A percentile compares a stretch with the other conserved stretches of the same genome.
These are phyloP conservation scores for Penicillium dipodomyicola DNA, from an alignment of 495 filamentous ascomycete species.

Conservation along the genomic window DNA sequence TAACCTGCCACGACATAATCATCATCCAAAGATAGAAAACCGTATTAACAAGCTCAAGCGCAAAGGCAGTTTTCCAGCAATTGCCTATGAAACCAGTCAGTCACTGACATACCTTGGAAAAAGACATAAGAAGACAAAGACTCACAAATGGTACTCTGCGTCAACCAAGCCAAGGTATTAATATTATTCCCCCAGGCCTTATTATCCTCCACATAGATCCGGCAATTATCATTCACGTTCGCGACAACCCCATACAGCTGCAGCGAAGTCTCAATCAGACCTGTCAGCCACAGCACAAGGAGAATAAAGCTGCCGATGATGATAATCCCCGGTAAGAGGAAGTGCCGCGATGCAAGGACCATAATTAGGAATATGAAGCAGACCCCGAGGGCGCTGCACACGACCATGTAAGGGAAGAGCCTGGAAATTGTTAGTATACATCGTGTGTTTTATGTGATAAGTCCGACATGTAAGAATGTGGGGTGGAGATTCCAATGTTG, in stretches of 20 bases:
- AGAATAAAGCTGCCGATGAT: slow-evolving; percentile 90
- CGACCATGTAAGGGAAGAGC: slow-evolving; percentile 93
- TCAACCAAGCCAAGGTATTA: slow-evolving; percentile 78
- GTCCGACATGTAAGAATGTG: background rate
- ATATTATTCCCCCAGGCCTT: slow-evolving; percentile 59
- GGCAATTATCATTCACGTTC: slow-evolving; percentile 77
- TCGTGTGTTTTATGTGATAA: background rate
- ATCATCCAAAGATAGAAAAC: slow-evolving; percentile 95
- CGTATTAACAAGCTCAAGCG: slow-evolving; percentile 68
- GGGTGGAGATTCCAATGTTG: background rate
- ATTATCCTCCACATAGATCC: slow-evolving; percentile 62
- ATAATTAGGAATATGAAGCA: slow-evolving; percentile 71
- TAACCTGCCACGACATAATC: slow-evolving; percentile 86
- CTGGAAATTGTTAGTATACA: slow-evolving; percentile 43
- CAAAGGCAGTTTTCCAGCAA: slow-evolving; percentile 61
- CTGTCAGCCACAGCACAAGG: slow-evolving; percentile 88
- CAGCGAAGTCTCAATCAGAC: slow-evolving; percentile 83
- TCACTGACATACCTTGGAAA: background rate
- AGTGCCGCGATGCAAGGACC: slow-evolving; percentile 69
- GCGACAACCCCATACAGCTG: slow-evolving; percentile 80
- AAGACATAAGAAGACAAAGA: slow-evolving; percentile 14
- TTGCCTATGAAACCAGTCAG: slow-evolving; percentile 34
- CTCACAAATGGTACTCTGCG: slow-evolving; percentile 85
- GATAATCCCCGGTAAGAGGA: slow-evolving; percentile 85
- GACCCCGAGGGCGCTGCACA: slow-evolving; percentile 64